Evolutionary conservation across 78 protist genomes (phyloP).

Genomic region (slime mould (Dictyostelium discoideum)): DNA sequence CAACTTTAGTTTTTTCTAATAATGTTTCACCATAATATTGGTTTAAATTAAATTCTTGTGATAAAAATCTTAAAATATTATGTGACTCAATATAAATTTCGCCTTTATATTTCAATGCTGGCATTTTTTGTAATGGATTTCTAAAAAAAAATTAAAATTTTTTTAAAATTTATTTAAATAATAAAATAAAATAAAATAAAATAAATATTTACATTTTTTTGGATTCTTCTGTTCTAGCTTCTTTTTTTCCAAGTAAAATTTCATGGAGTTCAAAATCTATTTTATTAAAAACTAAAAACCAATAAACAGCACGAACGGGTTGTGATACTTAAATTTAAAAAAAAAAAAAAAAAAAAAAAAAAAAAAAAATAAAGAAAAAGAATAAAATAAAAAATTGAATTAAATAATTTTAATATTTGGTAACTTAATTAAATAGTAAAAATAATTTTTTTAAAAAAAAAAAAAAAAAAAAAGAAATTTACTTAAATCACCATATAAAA

Average conservation of each 20-base stretch:
- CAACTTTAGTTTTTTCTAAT: background rate
- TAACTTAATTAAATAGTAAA: too few relatives aligned
- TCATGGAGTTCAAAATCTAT: background rate
- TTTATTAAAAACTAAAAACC: background rate
- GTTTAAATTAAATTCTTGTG: background rate
- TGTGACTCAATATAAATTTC: background rate
- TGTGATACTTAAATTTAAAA: background rate
- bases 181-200: background rate
- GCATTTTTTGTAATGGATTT: background rate
- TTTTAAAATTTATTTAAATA: background rate
- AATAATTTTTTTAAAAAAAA: too few relatives aligned
- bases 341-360: background rate
- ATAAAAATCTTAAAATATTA: background rate
- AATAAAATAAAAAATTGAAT: background rate
- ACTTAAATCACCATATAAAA: background rate
- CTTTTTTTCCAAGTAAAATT: background rate
- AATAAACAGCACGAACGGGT: constrained; percentile 7
- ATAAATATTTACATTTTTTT: background rate
- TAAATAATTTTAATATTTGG: too few relatives aligned
- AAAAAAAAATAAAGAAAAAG: too few relatives aligned
- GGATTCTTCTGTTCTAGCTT: background rate
- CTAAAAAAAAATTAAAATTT: background rate
- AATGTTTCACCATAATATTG: background rate
- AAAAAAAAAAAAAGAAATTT: too few relatives aligned
- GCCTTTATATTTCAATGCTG: background rate